A percentile compares a stretch with the other conserved stretches of the same genome.
These are phyloP conservation scores for Solanum habrochaites DNA, from an alignment of 257 asterid species.

Conservation along the genomic window DNA sequence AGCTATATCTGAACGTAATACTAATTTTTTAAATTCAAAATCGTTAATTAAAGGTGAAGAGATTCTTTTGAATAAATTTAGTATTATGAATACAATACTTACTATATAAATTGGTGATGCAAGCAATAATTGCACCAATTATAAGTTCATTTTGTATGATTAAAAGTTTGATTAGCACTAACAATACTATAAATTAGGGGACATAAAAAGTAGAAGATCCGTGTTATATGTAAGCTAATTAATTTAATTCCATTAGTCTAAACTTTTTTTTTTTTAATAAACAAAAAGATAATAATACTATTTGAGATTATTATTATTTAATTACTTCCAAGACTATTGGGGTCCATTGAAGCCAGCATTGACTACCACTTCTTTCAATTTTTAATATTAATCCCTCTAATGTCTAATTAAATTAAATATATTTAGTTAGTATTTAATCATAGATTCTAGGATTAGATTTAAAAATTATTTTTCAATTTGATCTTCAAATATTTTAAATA, in stretches of 20 bases:
- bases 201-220: constrained; percentile 20
- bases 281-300: neutral
- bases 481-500: neutral
- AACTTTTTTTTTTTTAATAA: neutral
- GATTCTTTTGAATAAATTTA: neutral
- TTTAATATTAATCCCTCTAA: neutral
- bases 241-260: constrained; percentile 6
- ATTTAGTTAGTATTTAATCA: neutral
- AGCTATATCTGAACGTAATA: neutral
- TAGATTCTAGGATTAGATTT: neutral
- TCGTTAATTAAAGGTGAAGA: neutral
- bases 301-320: neutral
- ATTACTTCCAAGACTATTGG: constrained; percentile 8
- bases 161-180: neutral
- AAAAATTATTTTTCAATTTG: too few species aligned
- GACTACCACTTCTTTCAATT: constrained; percentile 20
- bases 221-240: constrained; percentile 16
- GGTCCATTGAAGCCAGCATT: constrained; percentile 26
- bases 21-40: neutral
- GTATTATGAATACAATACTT: neutral
- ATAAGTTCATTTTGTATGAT: neutral
- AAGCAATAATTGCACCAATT: neutral
- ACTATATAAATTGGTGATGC: neutral
- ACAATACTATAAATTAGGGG: neutral
- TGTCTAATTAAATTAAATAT: neutral